Evolutionary conservation across 768 basidiomycete species (phyloP), one percentile per base, ranked within the genome.

Genomic region (Termitomyces sp.): DNA sequence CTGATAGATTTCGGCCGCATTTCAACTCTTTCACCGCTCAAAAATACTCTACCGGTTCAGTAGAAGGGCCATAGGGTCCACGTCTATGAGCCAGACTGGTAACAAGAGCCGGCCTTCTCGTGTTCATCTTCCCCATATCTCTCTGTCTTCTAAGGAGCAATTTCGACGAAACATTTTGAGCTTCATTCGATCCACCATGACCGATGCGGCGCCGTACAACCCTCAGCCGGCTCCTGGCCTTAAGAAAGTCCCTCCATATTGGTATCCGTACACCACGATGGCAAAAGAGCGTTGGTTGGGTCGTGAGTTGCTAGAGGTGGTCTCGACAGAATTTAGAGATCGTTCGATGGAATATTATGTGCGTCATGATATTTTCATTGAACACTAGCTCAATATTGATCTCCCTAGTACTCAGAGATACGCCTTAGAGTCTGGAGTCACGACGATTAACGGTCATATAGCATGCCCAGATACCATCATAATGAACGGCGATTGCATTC

Each of bases 271-370:
- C 70, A 91, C 87, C 9, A 96, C 94, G 0, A 95, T 90, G 86
- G 93, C 94, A 22, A 98, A 98, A 73, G 83, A 87, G 55, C 83
- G 95, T 33, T 97, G 95, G 94, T 79, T 93, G 40, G 88, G 90
- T 38, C 80, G 95, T 51, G 90, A 94, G 72, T 80, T 97, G 40
- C 75, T 98, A 24, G 95, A 98, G 73, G 88, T 97, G 42, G 89
- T 98, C 16, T 93, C 91, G 0, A 96, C 94, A 0, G 95, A 98
- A 73, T 98, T 96, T 70, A 80, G 95, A 57, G 95, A 97, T 78
- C 82, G 95, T 53, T 92, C 90, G 15, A 89, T 95, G 81, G 95
- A 98, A 68, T 98, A 96, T 73, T 97, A 98, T 81, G 94, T 96
- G 75, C 70, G 93, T 84, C 40, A 36, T 18, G 9, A 42, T 15